Percentiles rank a stretch among this genome's conserved stretches.
Evolutionary conservation across 1,139 yeast genomes (phyloP).

Genomic region (Protomyces gravidus): DNA sequence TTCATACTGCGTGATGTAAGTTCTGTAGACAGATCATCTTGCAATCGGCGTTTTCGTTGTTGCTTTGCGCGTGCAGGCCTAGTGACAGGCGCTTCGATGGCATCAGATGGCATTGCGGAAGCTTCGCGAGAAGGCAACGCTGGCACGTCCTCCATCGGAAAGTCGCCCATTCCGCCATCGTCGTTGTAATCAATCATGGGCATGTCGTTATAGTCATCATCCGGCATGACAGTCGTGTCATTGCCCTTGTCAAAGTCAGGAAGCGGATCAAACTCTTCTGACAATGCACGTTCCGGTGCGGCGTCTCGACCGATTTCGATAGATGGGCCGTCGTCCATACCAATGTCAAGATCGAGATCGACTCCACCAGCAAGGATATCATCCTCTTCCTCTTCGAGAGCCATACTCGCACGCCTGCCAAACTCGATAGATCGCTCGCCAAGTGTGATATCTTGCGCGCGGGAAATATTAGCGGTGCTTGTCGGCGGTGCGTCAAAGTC

Average conservation of each 20-base stretch:
- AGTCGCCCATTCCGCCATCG: background rate
- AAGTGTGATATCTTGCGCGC: constrained; percentile 28
- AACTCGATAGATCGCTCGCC: constrained; percentile 14
- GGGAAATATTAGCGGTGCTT: constrained; percentile 19
- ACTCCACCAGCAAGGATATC: constrained; percentile 32
- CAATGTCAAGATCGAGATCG: constrained; percentile 27
- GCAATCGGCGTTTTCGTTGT: constrained; percentile 7
- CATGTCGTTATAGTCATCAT: background rate
- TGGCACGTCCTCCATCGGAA: background rate
- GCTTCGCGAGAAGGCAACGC: constrained; percentile 2
- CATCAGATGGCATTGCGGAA: constrained; percentile 19
- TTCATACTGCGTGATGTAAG: constrained; percentile 11
- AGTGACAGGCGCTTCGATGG: background rate
- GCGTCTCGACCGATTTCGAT: constrained; percentile 56
- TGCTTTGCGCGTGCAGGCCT: background rate
- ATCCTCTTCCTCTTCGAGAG: constrained; percentile 29
- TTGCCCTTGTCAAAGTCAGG: constrained; percentile 31
- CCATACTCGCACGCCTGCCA: constrained; percentile 11
- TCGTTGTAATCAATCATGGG: background rate
- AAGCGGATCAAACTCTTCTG: constrained; percentile 34
- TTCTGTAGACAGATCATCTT: constrained; percentile 20
- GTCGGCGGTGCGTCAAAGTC: constrained; percentile 21
- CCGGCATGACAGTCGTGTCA: constrained; percentile 28
- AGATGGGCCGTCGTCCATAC: constrained; percentile 46
- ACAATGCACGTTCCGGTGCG: constrained; percentile 32